Evolutionary conservation across 169 alveolate genomes (phyloP), one percentile per base, ranked within the genome.

Genomic region (Plasmodium vinckei): DNA sequence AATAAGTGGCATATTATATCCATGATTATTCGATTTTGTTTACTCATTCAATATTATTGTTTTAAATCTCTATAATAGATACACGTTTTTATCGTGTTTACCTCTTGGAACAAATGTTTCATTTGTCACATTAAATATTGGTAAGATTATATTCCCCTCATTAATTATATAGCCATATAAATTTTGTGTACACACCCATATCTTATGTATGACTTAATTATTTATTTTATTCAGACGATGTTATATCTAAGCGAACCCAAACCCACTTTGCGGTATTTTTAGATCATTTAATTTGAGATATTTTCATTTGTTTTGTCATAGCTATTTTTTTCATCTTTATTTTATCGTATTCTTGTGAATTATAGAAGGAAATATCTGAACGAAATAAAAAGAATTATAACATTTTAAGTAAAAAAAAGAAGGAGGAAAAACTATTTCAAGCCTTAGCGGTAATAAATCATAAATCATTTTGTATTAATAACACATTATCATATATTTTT

Each of bases 281-380:
- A 33, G 15, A 56, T 12, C 51, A 27, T 17, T 4, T 2, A 64
- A 7, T 27, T n/a, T 33, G 42, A 2, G 33, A 42, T 12, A 42
- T 15, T 7, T 12, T 51, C 23, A 70, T 70, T 75, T 47, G 9
- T 75, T 75, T 64, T 47, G 17, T 27, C 25, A 51, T 17, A 21
- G 33, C 39, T 59, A 5, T 0, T 39, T 44, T 13, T 59, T 61
- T 53, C 25, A 39, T 57, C 23, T 59, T 49, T 61, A 39, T 12
- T 25, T 63, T 12, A 46, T 61, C 10, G 23, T 9, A 25, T 51
- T 10, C 25, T 15, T 75, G 23, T 42, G 25, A 13, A 44, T 17
- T 53, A 5, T 65, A 79, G 89, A 79, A 79, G 47, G 89, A 79
- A 67, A 79, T 79, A 79, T 33, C 82, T 54, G 79, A 60, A 15